These are phyloP conservation scores for Psilocybe mexicana DNA, from an alignment of 1,284 basidiomycete species.

Conservation along the genomic window DNA sequence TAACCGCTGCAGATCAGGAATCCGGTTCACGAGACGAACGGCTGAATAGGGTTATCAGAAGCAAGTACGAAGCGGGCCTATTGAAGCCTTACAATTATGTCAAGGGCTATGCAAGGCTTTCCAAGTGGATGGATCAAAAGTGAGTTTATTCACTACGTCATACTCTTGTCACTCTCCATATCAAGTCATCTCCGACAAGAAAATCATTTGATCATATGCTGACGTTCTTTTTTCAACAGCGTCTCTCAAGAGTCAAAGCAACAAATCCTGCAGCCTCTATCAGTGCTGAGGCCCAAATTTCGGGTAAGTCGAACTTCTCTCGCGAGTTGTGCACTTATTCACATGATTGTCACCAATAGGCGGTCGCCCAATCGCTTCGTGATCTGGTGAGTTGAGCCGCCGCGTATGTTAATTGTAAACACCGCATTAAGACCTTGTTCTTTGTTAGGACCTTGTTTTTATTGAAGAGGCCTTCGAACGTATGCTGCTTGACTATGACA, in stretches of 20 bases:
- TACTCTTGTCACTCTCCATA: not conserved
- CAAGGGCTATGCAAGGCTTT: constrained; percentile 87
- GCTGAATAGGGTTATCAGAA: constrained; percentile 89
- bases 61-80: constrained; percentile 95
- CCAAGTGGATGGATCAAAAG: constrained; percentile 95
- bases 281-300: constrained; percentile 92
- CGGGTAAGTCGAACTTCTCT: constrained; percentile 51
- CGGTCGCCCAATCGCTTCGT: constrained; percentile 86
- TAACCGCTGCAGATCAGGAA: constrained; percentile 95
- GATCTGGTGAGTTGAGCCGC: constrained; percentile 66
- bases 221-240: constrained; percentile 37
- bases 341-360: constrained; percentile 40
- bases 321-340: constrained; percentile 7
- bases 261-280: constrained; percentile 86
- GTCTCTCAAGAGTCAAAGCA: constrained; percentile 90
- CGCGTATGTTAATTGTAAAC: not conserved
- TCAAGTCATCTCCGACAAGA: not conserved
- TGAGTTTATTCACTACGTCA: constrained; percentile 31
- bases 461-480: constrained; percentile 98
- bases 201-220: not conserved
- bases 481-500: constrained; percentile 92
- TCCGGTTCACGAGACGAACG: constrained; percentile 90
- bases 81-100: constrained; percentile 97
- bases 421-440: constrained; percentile 17
- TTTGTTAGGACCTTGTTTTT: constrained; percentile 84